Percentiles rank a stretch among this genome's conserved stretches.
phyloP scores from a whole-genome alignment of 75 land plant species.

The Selaginella moellendorffii region DNA sequence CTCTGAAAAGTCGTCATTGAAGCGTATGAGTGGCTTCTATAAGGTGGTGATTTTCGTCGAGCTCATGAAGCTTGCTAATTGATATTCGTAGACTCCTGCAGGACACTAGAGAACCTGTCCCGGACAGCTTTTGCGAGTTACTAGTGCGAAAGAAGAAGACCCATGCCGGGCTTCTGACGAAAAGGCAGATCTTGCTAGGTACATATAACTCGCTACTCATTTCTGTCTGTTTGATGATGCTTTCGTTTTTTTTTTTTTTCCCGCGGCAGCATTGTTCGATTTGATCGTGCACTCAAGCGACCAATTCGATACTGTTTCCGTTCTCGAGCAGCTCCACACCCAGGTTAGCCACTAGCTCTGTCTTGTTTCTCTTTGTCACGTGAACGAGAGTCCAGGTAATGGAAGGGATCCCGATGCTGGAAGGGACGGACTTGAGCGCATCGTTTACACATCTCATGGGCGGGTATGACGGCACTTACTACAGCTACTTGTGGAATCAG shows the following conservation, averaged over 20 bases:
- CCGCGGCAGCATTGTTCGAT: constrained; percentile 60
- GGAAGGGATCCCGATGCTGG: constrained; percentile 77
- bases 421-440: constrained; percentile 69
- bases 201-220: constrained; percentile 12
- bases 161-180: constrained; percentile 67
- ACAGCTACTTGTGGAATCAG: constrained; percentile 88
- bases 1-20: constrained; percentile 44
- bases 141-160: constrained; percentile 46
- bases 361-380: not conserved
- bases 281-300: constrained; percentile 70
- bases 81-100: constrained; percentile 18
- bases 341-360: constrained; percentile 34
- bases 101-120: constrained; percentile 61
- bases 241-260: too few relatives aligned
- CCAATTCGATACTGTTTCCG: constrained; percentile 43
- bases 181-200: constrained; percentile 80
- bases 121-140: constrained; percentile 42
- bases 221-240: too few relatives aligned
- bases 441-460: constrained; percentile 53
- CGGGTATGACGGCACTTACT: constrained; percentile 81
- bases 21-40: constrained; percentile 62
- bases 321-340: constrained; percentile 56
- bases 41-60: constrained; percentile 59
- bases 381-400: constrained; percentile 42
- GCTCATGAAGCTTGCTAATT: constrained; percentile 16